Base-by-base conservation (phyloP, 345 rosid genomes). In the Isatis tinctoria region DNA sequence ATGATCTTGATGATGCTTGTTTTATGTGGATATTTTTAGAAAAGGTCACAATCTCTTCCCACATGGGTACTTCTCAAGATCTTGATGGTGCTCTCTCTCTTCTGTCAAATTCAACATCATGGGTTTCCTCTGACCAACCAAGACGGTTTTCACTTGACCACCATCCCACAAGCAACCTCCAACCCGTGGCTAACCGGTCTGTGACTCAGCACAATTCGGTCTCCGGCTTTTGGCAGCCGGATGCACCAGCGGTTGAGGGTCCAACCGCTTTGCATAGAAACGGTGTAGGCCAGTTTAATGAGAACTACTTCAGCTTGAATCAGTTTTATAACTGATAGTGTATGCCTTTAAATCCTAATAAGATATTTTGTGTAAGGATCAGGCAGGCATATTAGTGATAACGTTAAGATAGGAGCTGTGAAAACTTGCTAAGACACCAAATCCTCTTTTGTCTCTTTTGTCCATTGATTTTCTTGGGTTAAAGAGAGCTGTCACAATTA, bases 51-150 rank as follows among this genome's bases (percentile, higher is more conserved):
- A 67, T 86, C 71, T 82, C 96, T 35, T 70, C 84, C 65, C 82
- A 79, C 53, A 78, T 77, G 84, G 90, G 82, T 72, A 73, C 78
- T 18, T 60, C 91, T 27, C 93, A 82, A 78, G 90, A 88, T 65
- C 65, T 85, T 81, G 93, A 88, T 57, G 85, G 93, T 91, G 98
- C 97, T 94, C 98, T 91, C 98, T 94, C 97, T 94, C 97, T 94
- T 94, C 96, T 94, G 98, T 94, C 98, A 94, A 76, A 69, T 62
- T 86, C 86, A 54, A 86, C 82, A 66, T 70, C 94, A 40, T 81
- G 86, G 83, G 84, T 78, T 57, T 74, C 85, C 10, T 68, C 80
- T 57, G 26, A 73, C 70, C 85, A 82, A 72, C 88, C 87, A 32
- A 86, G 79, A 79, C 73, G 82, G 26, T 80, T 75, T 63, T 72